A percentile compares a stretch with the other conserved stretches of the same genome.
Conservation (phyloP, 495 filamentous ascomycete genomes). For the Penicillium antarcticum region DNA sequence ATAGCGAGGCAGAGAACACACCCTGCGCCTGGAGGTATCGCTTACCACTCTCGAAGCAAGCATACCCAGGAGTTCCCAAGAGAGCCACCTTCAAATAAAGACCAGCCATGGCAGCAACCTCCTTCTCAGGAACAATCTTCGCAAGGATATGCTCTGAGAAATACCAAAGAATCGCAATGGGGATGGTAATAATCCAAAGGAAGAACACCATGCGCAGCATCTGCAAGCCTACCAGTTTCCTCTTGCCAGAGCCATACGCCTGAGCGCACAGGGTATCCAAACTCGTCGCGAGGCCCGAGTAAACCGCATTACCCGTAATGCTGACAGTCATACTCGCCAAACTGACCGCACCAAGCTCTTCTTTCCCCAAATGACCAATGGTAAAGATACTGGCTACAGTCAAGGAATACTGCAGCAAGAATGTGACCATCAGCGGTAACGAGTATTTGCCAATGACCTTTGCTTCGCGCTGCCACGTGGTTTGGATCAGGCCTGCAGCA, state of each 20-base stretch:
- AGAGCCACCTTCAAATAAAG: slow-evolving; percentile 65
- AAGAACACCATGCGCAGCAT: slow-evolving; percentile 68
- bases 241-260: slow-evolving; percentile 70
- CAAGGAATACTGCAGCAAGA: slow-evolving; percentile 71
- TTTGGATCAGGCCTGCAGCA: slow-evolving; percentile 66
- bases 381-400: slow-evolving; percentile 69
- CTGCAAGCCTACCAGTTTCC: slow-evolving; percentile 66
- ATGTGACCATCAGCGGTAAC: slow-evolving; percentile 66
- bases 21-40: slow-evolving; percentile 75
- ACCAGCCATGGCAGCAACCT: slow-evolving; percentile 62
- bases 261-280: slow-evolving; percentile 76
- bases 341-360: slow-evolving; percentile 62
- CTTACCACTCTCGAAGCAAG: slow-evolving; percentile 69
- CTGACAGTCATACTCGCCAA: slow-evolving; percentile 67
- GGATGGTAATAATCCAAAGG: slow-evolving; percentile 60
- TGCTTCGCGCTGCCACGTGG: slow-evolving; percentile 79
- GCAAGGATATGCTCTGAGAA: slow-evolving; percentile 57
- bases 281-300: slow-evolving; percentile 69
- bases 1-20: slow-evolving; percentile 63
- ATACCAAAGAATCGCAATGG: slow-evolving; percentile 63
- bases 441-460: slow-evolving; percentile 64
- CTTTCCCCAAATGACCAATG: slow-evolving; percentile 61
- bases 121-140: slow-evolving; percentile 61
- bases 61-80: slow-evolving; percentile 66
- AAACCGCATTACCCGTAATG: slow-evolving; percentile 70